phyloP scores from a whole-genome alignment of 2,329 filamentous ascomycete genomes.

The Amphichorda felina region DNA sequence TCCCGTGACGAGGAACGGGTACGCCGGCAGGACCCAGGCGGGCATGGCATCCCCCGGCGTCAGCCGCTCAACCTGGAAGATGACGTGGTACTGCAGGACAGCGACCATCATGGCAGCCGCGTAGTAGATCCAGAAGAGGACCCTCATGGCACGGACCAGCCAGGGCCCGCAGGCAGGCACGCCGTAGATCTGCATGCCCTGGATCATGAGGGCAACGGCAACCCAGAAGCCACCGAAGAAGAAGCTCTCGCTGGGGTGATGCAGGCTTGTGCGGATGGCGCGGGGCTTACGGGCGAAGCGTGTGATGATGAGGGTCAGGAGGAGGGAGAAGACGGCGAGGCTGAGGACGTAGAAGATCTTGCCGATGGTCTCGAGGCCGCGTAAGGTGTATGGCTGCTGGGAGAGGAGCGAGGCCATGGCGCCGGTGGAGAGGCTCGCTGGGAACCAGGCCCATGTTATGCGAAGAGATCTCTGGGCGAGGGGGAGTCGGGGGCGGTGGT shows the following conservation, averaged over 20 bases:
- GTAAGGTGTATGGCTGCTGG: conserved; percentile 27
- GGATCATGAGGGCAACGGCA: conserved; percentile 49
- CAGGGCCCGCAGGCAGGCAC: conserved; percentile 31
- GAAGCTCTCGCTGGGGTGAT: conserved; percentile 53
- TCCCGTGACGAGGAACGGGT: conserved; percentile 40
- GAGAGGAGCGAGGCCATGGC: conserved; percentile 12
- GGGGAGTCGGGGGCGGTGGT: too few species aligned
- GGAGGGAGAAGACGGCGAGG: conserved; percentile 31
- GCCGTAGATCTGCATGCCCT: conserved; percentile 52
- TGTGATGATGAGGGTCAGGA: conserved; percentile 39
- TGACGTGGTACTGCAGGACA: conserved; percentile 14
- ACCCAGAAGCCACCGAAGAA: conserved; percentile 51
- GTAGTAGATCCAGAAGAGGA: conserved; percentile 39
- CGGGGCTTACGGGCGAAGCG: conserved; percentile 47
- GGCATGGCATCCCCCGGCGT: conserved; percentile 37
- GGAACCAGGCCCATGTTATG: conserved; percentile 15
- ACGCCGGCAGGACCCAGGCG: conserved; percentile 41
- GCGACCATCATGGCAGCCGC: conserved; percentile 14
- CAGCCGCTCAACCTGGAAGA: conserved; percentile 23
- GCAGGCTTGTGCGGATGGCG: conserved; percentile 45
- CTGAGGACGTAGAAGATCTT: conserved; percentile 33
- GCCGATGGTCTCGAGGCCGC: conserved; percentile 30
- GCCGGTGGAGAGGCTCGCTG: conserved; percentile 16
- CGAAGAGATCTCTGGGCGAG: conserved; percentile 3
- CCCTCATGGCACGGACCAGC: conserved; percentile 29